Evolutionary conservation across 2,329 filamentous ascomycete species (phyloP).

Genomic region (Colletotrichum eremochloae): DNA sequence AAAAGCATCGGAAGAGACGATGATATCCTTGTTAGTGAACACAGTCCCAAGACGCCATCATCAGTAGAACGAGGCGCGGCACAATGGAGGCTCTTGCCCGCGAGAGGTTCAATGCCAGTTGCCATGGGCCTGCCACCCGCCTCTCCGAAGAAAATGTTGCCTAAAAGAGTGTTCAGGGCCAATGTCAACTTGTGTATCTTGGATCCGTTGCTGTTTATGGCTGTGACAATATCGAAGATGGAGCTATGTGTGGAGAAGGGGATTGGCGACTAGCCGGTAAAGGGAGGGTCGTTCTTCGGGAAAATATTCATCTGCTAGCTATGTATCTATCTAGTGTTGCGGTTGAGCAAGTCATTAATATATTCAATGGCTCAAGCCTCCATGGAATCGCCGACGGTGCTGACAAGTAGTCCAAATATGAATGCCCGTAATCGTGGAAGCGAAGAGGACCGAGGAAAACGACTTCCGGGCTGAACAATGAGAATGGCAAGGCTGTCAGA

Average conservation of each 20-base stretch:
- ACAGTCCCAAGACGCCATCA: slow-evolving; percentile 41
- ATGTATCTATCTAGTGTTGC: slow-evolving; percentile 9
- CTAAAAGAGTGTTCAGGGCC: too few relatives aligned
- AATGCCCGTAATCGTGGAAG: slow-evolving; percentile 27
- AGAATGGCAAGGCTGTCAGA: slow-evolving; percentile 13
- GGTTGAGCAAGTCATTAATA: slow-evolving; percentile 10
- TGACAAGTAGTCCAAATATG: slow-evolving; percentile 14
- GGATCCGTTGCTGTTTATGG: slow-evolving; percentile 26
- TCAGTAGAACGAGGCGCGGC: slow-evolving; percentile 55
- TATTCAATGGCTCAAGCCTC: slow-evolving; percentile 21
- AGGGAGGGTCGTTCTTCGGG: slow-evolving; percentile 56
- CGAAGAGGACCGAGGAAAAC: slow-evolving; percentile 30
- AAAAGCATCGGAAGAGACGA: slow-evolving; percentile 62
- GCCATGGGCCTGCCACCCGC: slow-evolving; percentile 50
- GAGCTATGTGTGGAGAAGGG: slow-evolving; percentile 59
- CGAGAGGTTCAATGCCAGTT: slow-evolving; percentile 57
- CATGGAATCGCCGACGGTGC: slow-evolving; percentile 14
- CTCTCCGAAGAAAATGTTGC: slow-evolving; percentile 51
- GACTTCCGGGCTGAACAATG: slow-evolving; percentile 25
- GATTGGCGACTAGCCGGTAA: slow-evolving; percentile 50
- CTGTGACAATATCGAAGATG: slow-evolving; percentile 51
- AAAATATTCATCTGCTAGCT: slow-evolving; percentile 57
- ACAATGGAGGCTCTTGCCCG: slow-evolving; percentile 56
- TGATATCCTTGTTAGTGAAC: slow-evolving; percentile 58
- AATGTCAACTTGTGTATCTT: too few relatives aligned